These are phyloP conservation scores for Peniophora sp. DNA, from an alignment of 1,284 basidiomycete genomes.

Conservation along the genomic window DNA sequence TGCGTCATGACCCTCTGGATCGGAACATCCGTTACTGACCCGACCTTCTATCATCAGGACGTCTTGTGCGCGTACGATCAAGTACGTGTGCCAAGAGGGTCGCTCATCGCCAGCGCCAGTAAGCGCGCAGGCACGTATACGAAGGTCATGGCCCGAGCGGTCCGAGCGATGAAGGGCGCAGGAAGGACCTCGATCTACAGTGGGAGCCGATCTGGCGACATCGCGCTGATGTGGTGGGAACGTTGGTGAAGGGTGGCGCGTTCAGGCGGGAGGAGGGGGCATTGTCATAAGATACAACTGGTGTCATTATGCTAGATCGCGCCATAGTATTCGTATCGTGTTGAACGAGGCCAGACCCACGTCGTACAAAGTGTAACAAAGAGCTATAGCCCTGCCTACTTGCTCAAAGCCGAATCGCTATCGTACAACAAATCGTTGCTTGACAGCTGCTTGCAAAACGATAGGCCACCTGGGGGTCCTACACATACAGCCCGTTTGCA, in stretches of 20 bases:
- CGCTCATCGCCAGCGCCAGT: background rate
- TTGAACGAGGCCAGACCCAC: no score
- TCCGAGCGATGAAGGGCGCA: background rate
- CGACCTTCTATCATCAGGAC: background rate
- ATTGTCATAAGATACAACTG: background rate
- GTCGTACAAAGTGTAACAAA: no score
- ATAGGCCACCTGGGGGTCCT: no score
- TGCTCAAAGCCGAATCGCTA: no score
- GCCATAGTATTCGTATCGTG: no score
- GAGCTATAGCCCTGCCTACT: no score
- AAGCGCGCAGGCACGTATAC: background rate
- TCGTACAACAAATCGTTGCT: slow-evolving; percentile 16
- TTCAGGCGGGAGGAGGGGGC: background rate
- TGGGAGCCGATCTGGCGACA: background rate
- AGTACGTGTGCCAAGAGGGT: background rate
- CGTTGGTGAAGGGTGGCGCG: background rate
- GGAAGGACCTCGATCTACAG: background rate
- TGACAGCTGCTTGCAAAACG: no score
- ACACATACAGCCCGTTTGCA: no score
- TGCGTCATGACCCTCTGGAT: background rate
- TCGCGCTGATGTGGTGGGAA: background rate
- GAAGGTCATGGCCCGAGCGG: background rate
- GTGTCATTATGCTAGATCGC: no score
- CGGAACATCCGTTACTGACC: background rate
- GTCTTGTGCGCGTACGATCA: background rate